Conservation (phyloP, 2,329 filamentous ascomycete species). For the Periconia sp. region DNA sequence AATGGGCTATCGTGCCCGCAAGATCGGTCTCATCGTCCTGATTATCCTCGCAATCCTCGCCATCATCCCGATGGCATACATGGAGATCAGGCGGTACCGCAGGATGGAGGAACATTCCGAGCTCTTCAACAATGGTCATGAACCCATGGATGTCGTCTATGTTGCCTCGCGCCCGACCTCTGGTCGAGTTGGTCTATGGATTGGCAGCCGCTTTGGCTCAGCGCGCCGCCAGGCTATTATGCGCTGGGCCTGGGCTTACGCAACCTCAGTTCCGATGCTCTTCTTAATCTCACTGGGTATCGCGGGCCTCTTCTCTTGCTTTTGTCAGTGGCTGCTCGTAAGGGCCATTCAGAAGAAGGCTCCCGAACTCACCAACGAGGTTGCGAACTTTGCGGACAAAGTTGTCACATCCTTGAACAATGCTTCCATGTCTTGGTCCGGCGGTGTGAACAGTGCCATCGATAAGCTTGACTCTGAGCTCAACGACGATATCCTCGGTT, state of each 20-base stretch:
- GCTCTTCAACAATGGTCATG: slow-evolving; percentile 71
- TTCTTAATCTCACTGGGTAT: slow-evolving; percentile 84
- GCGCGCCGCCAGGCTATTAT: slow-evolving; percentile 72
- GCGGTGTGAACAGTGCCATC: slow-evolving; percentile 76
- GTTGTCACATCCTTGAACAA: slow-evolving; percentile 75
- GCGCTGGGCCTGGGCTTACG: slow-evolving; percentile 85
- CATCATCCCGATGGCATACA: slow-evolving; percentile 79
- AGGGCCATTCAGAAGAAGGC: slow-evolving; percentile 74
- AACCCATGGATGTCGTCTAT: slow-evolving; percentile 88
- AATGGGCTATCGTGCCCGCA: slow-evolving; percentile 71
- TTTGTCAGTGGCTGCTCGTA: slow-evolving; percentile 83
- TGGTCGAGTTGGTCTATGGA: slow-evolving; percentile 71
- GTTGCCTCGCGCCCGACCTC: slow-evolving; percentile 83
- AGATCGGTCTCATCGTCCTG: slow-evolving; percentile 78
- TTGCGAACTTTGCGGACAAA: slow-evolving; percentile 79
- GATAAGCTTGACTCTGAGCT: slow-evolving; percentile 69
- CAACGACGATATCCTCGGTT: slow-evolving; percentile 84
- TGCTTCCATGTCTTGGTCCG: slow-evolving; percentile 77
- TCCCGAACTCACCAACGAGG: slow-evolving; percentile 74
- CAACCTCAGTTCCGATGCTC: slow-evolving; percentile 83
- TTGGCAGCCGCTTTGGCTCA: slow-evolving; percentile 69
- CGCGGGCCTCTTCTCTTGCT: slow-evolving; percentile 80
- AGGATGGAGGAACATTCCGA: slow-evolving; percentile 72
- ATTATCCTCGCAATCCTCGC: slow-evolving; percentile 72
- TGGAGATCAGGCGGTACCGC: slow-evolving; percentile 79